Base-by-base conservation (phyloP, 257 asterid genomes). In the Verbascum thapsus region DNA sequence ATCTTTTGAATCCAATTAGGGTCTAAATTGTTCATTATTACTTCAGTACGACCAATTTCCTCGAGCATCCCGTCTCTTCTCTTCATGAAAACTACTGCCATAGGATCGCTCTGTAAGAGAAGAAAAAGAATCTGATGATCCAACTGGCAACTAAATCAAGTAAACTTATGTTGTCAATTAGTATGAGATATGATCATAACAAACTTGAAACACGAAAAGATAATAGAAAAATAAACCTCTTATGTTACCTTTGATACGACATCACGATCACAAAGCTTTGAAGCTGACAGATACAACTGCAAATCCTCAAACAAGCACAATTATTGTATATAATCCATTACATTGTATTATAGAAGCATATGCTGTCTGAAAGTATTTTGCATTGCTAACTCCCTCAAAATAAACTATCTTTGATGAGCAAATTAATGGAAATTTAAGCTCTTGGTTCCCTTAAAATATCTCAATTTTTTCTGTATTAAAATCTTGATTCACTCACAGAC, bases 11-110 rank as follows among this genome's bases (percentile, higher is more conserved):
- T 84, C 96, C 96, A 90, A 44, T 59, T 32, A 35, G 95, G 96
- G 26, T 83, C 74, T 40, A 90, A 78, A 66, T 54, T 74, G 84
- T 90, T 90, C 88, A 85, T 59, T 63, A 90, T 82, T 8, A 88
- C 94, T 90, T 88, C 96, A 32, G 96, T 90, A 17, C 96, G 91
- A 22, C 95, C 96, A 66, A 88, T 80, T 67, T 90, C 98, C 52
- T 85, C 88, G 39, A 85, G 89, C 66, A 71, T 69, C 38, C 98
- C 96, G 63, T 88, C 88, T 65, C 84, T 70, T 79, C 49, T 83
- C 83, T 74, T 89, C 67, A 67, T 61, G 77, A 69, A 88, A 43
- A 78, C 86, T 56, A 90, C 98, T 2, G 85, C 91, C 89, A 90
- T 83, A 23, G 96, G 98, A 85, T 88, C 98, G 73, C 96, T 90